These are phyloP conservation scores for Aureobasidium sp. DNA, from an alignment of 2,329 filamentous ascomycete genomes.

Conservation along the genomic window DNA sequence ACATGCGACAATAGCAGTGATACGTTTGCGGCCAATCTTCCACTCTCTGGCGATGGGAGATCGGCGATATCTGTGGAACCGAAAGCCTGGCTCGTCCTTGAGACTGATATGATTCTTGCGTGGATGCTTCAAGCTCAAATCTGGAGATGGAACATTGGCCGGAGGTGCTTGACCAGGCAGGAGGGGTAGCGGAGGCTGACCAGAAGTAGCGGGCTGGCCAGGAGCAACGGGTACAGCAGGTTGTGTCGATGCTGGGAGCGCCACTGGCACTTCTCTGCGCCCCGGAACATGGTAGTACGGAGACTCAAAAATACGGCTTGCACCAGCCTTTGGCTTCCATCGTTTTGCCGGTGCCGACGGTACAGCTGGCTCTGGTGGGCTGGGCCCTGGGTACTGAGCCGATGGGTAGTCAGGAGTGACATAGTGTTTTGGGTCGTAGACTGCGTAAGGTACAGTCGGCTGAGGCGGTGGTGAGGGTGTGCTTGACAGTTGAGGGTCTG, in stretches of 20 bases:
- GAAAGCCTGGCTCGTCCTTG: slow-evolving; percentile 30
- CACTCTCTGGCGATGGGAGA: slow-evolving; percentile 65
- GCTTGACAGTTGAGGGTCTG: background rate
- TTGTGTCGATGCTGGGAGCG: background rate
- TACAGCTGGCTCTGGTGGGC: background rate
- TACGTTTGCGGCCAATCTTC: slow-evolving; percentile 57
- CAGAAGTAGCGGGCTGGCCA: background rate
- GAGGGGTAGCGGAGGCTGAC: background rate
- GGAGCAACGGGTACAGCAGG: too few relatives aligned
- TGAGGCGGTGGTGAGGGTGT: background rate
- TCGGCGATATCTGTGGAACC: slow-evolving; percentile 38
- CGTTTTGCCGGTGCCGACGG: background rate
- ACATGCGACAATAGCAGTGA: slow-evolving; percentile 60
- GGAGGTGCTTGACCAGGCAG: background rate
- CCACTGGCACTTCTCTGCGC: background rate
- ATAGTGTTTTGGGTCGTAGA: slow-evolving; percentile 1
- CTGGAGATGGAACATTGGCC: background rate
- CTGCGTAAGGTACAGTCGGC: background rate
- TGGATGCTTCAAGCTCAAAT: slow-evolving; percentile 23
- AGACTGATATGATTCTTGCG: slow-evolving; percentile 27
- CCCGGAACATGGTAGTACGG: slow-evolving; percentile 8
- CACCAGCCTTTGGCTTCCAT: slow-evolving; percentile 3
- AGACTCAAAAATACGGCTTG: slow-evolving; percentile 10
- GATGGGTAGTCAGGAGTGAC: background rate
- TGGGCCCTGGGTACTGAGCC: background rate